Evolutionary conservation across 306 rosid species (phyloP).

Genomic region (Cyclanthera cordifolia): DNA sequence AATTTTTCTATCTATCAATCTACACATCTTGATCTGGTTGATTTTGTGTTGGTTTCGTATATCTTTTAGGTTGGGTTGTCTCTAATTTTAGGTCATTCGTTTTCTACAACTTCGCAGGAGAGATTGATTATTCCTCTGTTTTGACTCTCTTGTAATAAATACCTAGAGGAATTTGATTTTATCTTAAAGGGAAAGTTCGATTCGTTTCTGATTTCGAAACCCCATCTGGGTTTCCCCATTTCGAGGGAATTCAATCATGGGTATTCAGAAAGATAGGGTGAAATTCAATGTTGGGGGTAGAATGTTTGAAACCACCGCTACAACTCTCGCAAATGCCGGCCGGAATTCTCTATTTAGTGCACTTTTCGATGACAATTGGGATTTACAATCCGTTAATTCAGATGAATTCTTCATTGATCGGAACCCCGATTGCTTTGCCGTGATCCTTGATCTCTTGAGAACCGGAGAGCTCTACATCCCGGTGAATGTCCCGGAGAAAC

Average conservation of each 20-base stretch:
- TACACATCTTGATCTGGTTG: neutral
- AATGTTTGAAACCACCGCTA: constrained; percentile 69
- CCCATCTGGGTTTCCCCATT: constrained; percentile 28
- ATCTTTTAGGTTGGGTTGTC: neutral
- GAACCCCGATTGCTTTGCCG: constrained; percentile 70
- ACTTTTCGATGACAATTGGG: constrained; percentile 75
- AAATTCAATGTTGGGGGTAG: constrained; percentile 90
- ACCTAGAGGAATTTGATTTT: neutral
- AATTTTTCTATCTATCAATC: neutral
- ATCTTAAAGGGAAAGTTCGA: neutral
- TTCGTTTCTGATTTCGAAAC: constrained; percentile 9
- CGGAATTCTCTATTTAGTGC: constrained; percentile 79
- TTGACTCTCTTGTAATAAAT: neutral
- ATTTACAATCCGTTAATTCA: constrained; percentile 19
- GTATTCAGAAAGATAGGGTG: constrained; percentile 49
- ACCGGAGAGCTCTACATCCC: constrained; percentile 52
- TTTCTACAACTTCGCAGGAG: constrained; percentile 7
- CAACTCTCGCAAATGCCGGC: constrained; percentile 89
- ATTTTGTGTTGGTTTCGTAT: neutral
- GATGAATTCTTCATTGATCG: constrained; percentile 74
- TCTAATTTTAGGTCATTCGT: neutral
- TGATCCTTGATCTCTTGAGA: constrained; percentile 80
- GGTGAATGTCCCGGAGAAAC: constrained; percentile 48
- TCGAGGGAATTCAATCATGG: constrained; percentile 33
- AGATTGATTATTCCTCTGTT: neutral